Evolutionary conservation across 2,329 filamentous ascomycete species (phyloP).

Genomic region (Trichothecium roseum): DNA sequence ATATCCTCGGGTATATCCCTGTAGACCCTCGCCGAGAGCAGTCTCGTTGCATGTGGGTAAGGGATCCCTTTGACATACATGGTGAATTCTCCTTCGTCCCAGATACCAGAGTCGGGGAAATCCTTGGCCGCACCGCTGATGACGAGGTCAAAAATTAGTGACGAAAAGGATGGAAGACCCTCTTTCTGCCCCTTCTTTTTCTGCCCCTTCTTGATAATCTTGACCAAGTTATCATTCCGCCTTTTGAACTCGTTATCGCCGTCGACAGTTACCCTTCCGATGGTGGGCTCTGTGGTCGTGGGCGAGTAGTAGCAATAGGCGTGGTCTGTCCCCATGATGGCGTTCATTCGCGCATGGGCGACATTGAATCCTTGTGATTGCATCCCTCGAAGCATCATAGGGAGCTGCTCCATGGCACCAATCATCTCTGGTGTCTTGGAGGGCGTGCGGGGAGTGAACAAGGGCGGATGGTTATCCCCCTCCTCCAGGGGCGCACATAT

Average conservation of each 20-base stretch:
- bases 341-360: background rate
- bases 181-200: background rate
- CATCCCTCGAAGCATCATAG: background rate
- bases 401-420: background rate
- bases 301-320: background rate
- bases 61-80: background rate
- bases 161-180: background rate
- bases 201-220: background rate
- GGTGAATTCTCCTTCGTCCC: conserved; percentile 1
- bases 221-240: background rate
- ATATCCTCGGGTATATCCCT: background rate
- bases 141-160: background rate
- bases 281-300: background rate
- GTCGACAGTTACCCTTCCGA: background rate
- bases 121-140: background rate
- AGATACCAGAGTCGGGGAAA: background rate
- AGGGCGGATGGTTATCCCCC: background rate
- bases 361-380: background rate
- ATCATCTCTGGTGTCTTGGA: background rate
- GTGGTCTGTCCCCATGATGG: background rate
- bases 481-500: background rate
- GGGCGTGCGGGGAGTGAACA: background rate
- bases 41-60: conserved; percentile 1
- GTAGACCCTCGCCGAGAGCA: background rate
- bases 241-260: background rate